phyloP scores from a whole-genome alignment of 768 basidiomycete genomes.

The Lepiota subincarnata region DNA sequence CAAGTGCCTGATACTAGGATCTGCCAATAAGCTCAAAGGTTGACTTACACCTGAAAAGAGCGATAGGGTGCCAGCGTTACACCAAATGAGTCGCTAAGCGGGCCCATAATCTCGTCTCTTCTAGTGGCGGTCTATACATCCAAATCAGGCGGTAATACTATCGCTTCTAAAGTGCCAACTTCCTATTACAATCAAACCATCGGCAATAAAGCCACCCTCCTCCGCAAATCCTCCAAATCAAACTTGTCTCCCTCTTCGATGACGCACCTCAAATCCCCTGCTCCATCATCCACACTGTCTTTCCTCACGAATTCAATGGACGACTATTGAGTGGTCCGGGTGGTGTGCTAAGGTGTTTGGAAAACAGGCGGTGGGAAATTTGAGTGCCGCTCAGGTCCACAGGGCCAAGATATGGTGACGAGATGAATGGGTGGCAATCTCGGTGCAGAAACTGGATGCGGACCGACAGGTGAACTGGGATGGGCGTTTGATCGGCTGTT shows the following conservation, averaged over 20 bases:
- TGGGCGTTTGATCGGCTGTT: conserved; percentile 87
- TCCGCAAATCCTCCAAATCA: conserved; percentile 83
- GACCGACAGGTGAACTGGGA: conserved; percentile 85
- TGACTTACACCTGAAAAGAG: conserved; percentile 70
- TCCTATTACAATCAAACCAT: conserved; percentile 57
- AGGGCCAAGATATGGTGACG: conserved; percentile 53
- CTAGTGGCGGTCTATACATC: conserved; percentile 88
- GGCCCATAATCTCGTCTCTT: conserved; percentile 69
- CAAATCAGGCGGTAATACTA: no score
- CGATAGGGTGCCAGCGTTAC: conserved; percentile 72
- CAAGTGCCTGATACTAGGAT: no score
- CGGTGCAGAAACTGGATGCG: conserved; percentile 90
- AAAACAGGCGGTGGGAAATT: conserved; percentile 73
- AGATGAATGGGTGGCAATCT: conserved; percentile 81
- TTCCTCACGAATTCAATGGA: conserved; percentile 72
- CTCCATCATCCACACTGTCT: no score
- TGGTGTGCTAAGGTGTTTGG: conserved; percentile 74
- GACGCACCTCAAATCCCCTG: conserved; percentile 85
- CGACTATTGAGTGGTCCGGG: conserved; percentile 54
- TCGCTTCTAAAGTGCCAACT: no score
- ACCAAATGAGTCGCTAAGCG: conserved; percentile 81
- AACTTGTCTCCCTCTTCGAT: conserved; percentile 82
- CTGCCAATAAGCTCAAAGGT: conserved; percentile 91
- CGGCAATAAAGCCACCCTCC: conserved; percentile 83
- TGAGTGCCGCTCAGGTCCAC: conserved; percentile 92